Evolutionary conservation across 148 eudicot genomes (phyloP).

Genomic region (Nepenthes mirabilis): DNA sequence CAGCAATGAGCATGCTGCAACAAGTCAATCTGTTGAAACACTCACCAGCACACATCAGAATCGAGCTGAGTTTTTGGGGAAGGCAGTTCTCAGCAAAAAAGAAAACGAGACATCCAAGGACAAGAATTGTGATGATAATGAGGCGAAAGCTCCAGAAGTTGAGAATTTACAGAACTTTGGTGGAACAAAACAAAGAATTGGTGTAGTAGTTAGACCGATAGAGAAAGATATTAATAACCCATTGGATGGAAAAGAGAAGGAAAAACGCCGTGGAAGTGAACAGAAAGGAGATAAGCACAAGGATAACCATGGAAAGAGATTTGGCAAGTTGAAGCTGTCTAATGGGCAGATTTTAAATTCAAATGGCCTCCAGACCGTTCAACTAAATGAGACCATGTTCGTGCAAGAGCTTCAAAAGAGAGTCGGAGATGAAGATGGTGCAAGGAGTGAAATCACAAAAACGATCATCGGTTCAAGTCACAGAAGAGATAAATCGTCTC

Average conservation of each 20-base stretch:
- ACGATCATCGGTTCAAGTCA: no score
- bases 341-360: conserved; percentile 9
- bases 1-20: conserved; percentile 24
- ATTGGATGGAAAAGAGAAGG: conserved; percentile 6
- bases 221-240: conserved; percentile 10
- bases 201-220: conserved; percentile 11
- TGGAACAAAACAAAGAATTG: conserved; percentile 16
- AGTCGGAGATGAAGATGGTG: conserved; percentile 4
- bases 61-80: conserved; percentile 4
- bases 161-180: conserved; percentile 7
- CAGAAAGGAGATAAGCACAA: no score
- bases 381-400: conserved; percentile 6
- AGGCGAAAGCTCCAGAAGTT: conserved; percentile 14
- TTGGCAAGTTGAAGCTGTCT: no score
- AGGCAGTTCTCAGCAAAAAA: conserved; percentile 6
- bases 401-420: conserved; percentile 16
- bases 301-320: no score
- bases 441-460: no score
- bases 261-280: no score
- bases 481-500: no score
- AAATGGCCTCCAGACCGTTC: conserved; percentile 9
- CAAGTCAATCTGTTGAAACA: conserved; percentile 11
- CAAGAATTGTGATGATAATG: conserved; percentile 7
- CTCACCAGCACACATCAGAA: conserved; percentile 6
- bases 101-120: conserved; percentile 7